Evolutionary conservation across 345 rosid species (phyloP).

Genomic region (Sonneratia caseolaris): DNA sequence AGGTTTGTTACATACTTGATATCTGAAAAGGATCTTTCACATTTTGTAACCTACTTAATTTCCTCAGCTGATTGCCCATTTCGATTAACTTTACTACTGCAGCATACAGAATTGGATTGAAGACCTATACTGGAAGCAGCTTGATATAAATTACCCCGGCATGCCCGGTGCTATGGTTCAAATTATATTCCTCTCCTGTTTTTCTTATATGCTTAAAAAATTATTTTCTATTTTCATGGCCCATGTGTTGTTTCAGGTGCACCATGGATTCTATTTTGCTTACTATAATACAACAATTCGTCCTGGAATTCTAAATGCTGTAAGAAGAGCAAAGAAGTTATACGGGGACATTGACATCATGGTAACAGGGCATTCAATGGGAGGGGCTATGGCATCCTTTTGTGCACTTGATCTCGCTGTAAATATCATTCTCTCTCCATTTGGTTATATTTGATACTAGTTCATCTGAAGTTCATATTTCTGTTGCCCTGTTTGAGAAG

Average conservation of each 20-base stretch:
- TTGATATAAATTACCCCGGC: conserved; percentile 86
- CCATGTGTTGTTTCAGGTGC: conserved; percentile 44
- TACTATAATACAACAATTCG: conserved; percentile 90
- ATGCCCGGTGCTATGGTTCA: conserved; percentile 96
- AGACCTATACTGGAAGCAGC: conserved; percentile 95
- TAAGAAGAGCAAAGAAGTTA: conserved; percentile 40
- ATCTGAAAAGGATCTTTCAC: neutral
- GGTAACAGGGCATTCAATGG: conserved; percentile 99
- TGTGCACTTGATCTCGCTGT: conserved; percentile 84
- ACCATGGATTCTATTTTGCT: conserved; percentile 87
- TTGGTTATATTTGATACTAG: conserved; percentile 2
- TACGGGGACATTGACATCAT: conserved; percentile 62
- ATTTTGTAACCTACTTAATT: neutral
- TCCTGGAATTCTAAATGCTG: conserved; percentile 62
- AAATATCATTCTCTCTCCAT: conserved; percentile 10
- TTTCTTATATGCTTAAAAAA: neutral
- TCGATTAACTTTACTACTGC: conserved; percentile 16
- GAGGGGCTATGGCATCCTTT: conserved; percentile 96
- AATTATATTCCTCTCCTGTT: neutral
- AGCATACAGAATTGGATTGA: conserved; percentile 94
- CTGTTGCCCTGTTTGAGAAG: neutral
- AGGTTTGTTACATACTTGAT: conserved; percentile 27
- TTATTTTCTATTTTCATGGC: neutral
- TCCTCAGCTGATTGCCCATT: neutral
- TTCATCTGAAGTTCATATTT: neutral